Evolutionary conservation across 2,329 filamentous ascomycete species (phyloP).

Genomic region (Botryotinia narcissicola): DNA sequence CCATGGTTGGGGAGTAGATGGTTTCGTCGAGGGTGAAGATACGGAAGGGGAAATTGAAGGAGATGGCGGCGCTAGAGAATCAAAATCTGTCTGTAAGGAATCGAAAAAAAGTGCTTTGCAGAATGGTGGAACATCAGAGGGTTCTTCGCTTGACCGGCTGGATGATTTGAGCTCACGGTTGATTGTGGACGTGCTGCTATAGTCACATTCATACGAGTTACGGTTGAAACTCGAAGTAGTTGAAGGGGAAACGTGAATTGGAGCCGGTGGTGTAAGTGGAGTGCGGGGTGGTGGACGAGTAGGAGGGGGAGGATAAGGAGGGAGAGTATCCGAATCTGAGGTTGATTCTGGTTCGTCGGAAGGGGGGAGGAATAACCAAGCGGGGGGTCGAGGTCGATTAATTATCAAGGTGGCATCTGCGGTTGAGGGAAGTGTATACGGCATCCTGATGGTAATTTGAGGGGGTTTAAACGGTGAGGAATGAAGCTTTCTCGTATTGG

Average conservation of each 20-base stretch:
- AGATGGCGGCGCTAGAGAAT: background rate
- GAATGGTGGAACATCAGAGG: background rate
- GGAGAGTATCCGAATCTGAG: background rate
- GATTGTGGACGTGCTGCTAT: background rate
- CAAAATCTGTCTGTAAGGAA: background rate
- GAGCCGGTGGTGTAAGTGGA: background rate
- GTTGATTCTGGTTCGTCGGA: background rate
- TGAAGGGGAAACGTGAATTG: background rate
- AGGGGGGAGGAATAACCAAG: slow-evolving; percentile 8
- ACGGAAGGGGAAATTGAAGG: background rate
- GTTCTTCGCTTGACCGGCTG: background rate
- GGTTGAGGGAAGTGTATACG: background rate
- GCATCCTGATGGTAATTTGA: background rate
- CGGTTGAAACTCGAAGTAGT: background rate
- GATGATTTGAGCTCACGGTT: background rate
- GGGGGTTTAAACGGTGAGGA: background rate
- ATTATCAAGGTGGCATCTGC: background rate
- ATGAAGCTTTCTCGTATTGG: background rate
- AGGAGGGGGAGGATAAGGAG: background rate
- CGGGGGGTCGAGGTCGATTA: background rate
- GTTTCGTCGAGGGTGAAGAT: background rate
- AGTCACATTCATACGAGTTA: background rate
- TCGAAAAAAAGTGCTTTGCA: background rate
- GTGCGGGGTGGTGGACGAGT: background rate
- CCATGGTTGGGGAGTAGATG: background rate